Percentiles rank a stretch among this genome's conserved stretches.
These are phyloP conservation scores for Violaceomyces palustris DNA, from an alignment of 1,284 basidiomycete species.

Conservation along the genomic window DNA sequence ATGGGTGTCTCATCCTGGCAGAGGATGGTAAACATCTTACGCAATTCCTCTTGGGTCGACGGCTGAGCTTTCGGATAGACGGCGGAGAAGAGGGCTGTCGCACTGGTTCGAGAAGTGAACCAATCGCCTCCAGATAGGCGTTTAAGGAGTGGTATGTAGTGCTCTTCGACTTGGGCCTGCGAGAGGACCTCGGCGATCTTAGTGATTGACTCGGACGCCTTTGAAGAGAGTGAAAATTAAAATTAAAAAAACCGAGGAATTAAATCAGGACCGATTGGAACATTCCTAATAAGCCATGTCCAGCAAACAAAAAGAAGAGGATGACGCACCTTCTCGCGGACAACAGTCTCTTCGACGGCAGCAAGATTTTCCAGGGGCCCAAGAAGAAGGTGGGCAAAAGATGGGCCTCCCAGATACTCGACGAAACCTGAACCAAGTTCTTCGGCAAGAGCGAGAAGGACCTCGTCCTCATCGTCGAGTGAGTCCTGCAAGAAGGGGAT, in stretches of 20 bases:
- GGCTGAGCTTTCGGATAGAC: conserved; percentile 63
- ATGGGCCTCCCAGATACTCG: conserved; percentile 88
- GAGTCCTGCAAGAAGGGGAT: conserved; percentile 96
- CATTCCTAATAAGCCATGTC: background rate
- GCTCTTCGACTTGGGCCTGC: conserved; percentile 76
- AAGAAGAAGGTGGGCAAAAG: conserved; percentile 81
- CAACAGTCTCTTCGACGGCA: conserved; percentile 94
- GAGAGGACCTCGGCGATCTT: conserved; percentile 79
- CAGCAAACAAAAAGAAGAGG: background rate
- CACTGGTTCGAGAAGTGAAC: conserved; percentile 98
- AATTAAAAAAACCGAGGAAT: background rate
- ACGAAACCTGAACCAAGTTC: conserved; percentile 77
- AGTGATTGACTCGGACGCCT: conserved; percentile 88
- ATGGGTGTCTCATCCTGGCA: conserved; percentile 96
- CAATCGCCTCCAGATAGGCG: conserved; percentile 90
- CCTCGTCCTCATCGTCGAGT: conserved; percentile 98
- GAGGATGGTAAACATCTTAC: conserved; percentile 76
- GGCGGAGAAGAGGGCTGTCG: conserved; percentile 88
- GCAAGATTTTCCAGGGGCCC: conserved; percentile 93
- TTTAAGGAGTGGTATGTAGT: conserved; percentile 85
- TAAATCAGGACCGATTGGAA: background rate
- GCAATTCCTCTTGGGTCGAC: conserved; percentile 77
- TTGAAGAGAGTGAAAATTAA: conserved; percentile 5
- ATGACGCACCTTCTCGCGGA: conserved; percentile 84
- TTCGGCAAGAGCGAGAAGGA: conserved; percentile 89